Percentiles rank a stretch among this genome's conserved stretches.
Evolutionary conservation across 495 filamentous ascomycete species (phyloP).

Genomic region (Xylaria curta): DNA sequence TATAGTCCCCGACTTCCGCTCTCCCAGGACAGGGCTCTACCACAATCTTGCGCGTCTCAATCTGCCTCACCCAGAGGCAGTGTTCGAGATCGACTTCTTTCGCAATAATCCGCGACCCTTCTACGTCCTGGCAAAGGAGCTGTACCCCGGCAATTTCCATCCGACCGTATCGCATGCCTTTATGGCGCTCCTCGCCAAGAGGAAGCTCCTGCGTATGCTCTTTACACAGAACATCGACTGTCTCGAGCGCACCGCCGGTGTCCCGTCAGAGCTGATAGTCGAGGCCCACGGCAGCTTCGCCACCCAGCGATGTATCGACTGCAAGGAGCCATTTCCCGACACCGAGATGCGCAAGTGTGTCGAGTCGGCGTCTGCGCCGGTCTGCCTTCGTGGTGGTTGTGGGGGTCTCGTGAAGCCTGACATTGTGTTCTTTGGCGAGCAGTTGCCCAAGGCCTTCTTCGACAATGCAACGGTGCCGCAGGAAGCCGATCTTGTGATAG

Average conservation of each 20-base stretch:
- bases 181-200: constrained; percentile 72
- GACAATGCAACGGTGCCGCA: constrained; percentile 58
- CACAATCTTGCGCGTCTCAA: constrained; percentile 84
- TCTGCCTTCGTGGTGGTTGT: constrained; percentile 66
- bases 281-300: constrained; percentile 98
- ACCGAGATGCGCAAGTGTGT: constrained; percentile 75
- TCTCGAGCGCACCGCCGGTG: constrained; percentile 85
- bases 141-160: constrained; percentile 89
- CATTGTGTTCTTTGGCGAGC: constrained; percentile 92
- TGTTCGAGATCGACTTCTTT: constrained; percentile 92
- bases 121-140: constrained; percentile 86
- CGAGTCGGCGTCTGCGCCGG: constrained; percentile 65
- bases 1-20: constrained; percentile 75
- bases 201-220: constrained; percentile 78
- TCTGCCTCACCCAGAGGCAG: constrained; percentile 76
- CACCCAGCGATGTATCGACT: constrained; percentile 87
- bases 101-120: constrained; percentile 83
- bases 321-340: constrained; percentile 71
- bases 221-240: constrained; percentile 99
- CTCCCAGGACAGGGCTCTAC: constrained; percentile 77
- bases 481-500: constrained; percentile 78
- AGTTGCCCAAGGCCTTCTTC: constrained; percentile 74
- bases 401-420: constrained; percentile 91
- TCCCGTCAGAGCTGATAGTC: constrained; percentile 79
- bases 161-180: constrained; percentile 76